These are phyloP conservation scores for Porcisia hertigi DNA, from an alignment of 208 protist species.

Conservation along the genomic window DNA sequence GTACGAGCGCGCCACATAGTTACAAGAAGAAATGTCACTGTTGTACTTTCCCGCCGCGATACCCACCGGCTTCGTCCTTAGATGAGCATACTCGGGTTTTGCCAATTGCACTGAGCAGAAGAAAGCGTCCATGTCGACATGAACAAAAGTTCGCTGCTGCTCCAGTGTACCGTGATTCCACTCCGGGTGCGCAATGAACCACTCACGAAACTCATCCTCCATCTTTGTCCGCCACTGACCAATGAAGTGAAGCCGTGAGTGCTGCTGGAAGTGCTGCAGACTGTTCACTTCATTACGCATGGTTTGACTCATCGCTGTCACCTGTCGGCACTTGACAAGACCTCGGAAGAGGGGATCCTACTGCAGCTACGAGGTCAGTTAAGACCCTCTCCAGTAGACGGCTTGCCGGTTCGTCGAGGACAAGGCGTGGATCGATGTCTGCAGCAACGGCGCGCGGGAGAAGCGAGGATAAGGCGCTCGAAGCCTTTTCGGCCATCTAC, in stretches of 20 bases:
- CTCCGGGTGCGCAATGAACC: constrained; percentile 60
- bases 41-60: constrained; percentile 85
- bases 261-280: constrained; percentile 85
- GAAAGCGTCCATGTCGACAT: constrained; percentile 96
- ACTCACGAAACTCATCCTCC: constrained; percentile 63
- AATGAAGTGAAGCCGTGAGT: constrained; percentile 94
- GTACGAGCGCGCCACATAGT: constrained; percentile 88
- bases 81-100: constrained; percentile 78
- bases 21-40: constrained; percentile 93
- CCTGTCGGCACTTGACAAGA: not conserved
- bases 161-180: constrained; percentile 72
- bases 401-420: constrained; percentile 39
- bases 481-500: not conserved
- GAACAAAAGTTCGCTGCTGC: constrained; percentile 69
- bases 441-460: constrained; percentile 36
- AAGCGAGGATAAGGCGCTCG: constrained; percentile 15
- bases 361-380: constrained; percentile 22
- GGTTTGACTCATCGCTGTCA: constrained; percentile 19
- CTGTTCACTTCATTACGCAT: constrained; percentile 72
- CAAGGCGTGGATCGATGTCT: constrained; percentile 46
- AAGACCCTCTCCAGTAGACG: constrained; percentile 35
- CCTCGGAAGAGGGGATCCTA: not conserved
- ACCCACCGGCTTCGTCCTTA: constrained; percentile 78
- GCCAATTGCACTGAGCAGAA: constrained; percentile 92
- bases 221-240: constrained; percentile 89